Conservation (phyloP, 140 eudicot species). For the Ambrosia hybrid region DNA sequence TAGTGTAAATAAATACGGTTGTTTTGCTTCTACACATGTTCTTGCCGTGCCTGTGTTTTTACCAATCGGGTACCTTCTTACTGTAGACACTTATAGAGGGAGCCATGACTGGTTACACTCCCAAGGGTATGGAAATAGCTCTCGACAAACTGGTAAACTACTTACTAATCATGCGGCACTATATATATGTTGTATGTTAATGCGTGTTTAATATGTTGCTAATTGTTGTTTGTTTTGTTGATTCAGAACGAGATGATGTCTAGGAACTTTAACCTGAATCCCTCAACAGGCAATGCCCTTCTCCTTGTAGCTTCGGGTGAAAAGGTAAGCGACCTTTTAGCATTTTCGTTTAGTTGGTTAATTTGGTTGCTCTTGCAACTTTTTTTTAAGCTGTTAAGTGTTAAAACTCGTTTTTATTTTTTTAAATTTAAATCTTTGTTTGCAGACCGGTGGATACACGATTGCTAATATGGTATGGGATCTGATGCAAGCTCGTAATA, state of each 20-base stretch:
- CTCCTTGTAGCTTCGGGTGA: constrained; percentile 85
- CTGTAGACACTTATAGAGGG: constrained; percentile 83
- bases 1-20: neutral
- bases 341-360: neutral
- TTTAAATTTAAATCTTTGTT: neutral
- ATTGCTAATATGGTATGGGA: constrained; percentile 90
- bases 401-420: neutral
- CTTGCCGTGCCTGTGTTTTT: neutral
- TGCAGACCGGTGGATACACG: constrained; percentile 79
- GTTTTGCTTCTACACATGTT: neutral
- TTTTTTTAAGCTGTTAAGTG: neutral
- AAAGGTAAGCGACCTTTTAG: constrained; percentile 48
- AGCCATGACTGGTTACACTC: constrained; percentile 84
- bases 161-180: neutral
- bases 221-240: constrained; percentile 8
- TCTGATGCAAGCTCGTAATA: constrained; percentile 65
- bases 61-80: constrained; percentile 1
- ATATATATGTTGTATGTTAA: neutral
- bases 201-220: neutral
- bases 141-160: constrained; percentile 74
- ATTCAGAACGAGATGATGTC: constrained; percentile 59
- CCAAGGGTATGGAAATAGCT: constrained; percentile 83
- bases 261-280: constrained; percentile 39
- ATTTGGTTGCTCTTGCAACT: neutral
- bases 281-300: constrained; percentile 58